Evolutionary conservation across 371 early-diverging fungal genomes (phyloP).

Genomic region (Syncephalastrum sp.): DNA sequence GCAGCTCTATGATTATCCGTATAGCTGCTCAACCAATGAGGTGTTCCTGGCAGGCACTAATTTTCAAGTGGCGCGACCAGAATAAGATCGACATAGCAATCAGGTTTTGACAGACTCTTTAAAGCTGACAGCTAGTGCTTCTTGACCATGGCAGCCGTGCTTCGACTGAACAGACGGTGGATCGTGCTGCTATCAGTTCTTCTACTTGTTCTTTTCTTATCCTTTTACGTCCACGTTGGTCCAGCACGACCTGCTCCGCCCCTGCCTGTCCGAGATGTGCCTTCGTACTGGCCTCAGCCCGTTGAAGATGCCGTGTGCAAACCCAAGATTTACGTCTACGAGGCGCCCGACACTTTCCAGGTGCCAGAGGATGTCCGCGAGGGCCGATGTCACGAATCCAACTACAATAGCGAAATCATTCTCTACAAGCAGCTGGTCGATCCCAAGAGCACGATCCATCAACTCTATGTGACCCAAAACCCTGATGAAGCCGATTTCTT

Average conservation of each 20-base stretch:
- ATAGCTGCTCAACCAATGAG: no score
- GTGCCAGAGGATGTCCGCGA: constrained; percentile 31
- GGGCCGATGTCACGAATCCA: constrained; percentile 38
- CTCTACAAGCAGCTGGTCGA: constrained; percentile 43
- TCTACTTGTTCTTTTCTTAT: constrained; percentile 2
- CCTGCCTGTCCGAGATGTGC: constrained; percentile 28
- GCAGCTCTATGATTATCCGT: no score
- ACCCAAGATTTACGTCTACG: constrained; percentile 59
- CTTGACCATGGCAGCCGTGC: constrained; percentile 15
- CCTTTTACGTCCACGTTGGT: constrained; percentile 4
- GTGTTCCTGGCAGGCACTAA: no score
- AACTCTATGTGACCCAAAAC: constrained; percentile 46
- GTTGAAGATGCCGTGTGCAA: constrained; percentile 46
- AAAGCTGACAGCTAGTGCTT: no score
- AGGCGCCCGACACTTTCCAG: constrained; percentile 40
- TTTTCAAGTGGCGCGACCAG: no score
- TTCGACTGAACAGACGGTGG: constrained; percentile 24
- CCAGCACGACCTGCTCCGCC: constrained; percentile 34
- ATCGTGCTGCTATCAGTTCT: constrained; percentile 8
- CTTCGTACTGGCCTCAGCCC: constrained; percentile 52
- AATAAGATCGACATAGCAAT: no score
- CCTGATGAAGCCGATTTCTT: constrained; percentile 57
- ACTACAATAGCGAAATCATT: constrained; percentile 49
- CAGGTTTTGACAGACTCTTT: no score
- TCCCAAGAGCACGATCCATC: constrained; percentile 38